Evolutionary conservation across 176 grass and related monocot genomes (phyloP), one percentile per base, ranked within the genome.

Genomic region (Alopecurus myosuroides): DNA sequence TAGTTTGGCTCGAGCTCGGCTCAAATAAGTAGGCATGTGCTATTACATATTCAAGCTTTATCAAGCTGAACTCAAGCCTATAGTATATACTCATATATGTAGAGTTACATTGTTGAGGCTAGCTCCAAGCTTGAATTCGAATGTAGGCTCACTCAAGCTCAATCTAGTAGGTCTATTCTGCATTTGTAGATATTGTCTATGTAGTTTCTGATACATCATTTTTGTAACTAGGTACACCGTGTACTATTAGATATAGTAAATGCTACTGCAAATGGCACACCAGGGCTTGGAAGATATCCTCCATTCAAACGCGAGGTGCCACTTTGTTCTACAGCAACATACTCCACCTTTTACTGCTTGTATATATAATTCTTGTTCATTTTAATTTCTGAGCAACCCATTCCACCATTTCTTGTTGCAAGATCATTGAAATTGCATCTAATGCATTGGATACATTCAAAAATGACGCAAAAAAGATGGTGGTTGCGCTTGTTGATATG

Each of bases 401-500:
- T 73, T 75, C 55, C 39, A 45, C 34, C 71, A 76, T 82, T 58
- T 83, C 29, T 45, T 83, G 80, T 85, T n/a, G 85, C 62, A 95
- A 97, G 92, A 90, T 97, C 74, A 83, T 98, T 92, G 81, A 86
- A 88, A 93, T 98, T 72, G 92, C 95, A 71, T 89, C 95, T 66
- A 79, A 88, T 86, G 92, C 95, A 61, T 77, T 98, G 76, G 95
- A 95, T 70, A 67, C 37, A 71, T 98, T 98, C 80, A 95, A 94
- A 94, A 98, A 31, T 82, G 92, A 95, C 42, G 86, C 95, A 7
- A 98, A 95, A 84, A 98, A 91, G 70, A 98, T 98, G 95, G 90
- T 98, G 48, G 87, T 98, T 88, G 95, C 95, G 23, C 91, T 98
- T 86, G 95, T 98, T 91, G 95, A 94, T 79, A 98, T 98, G 95